These are phyloP conservation scores for Magnaporthales sp. DNA, from an alignment of 2,329 filamentous ascomycete species.

Conservation along the genomic window DNA sequence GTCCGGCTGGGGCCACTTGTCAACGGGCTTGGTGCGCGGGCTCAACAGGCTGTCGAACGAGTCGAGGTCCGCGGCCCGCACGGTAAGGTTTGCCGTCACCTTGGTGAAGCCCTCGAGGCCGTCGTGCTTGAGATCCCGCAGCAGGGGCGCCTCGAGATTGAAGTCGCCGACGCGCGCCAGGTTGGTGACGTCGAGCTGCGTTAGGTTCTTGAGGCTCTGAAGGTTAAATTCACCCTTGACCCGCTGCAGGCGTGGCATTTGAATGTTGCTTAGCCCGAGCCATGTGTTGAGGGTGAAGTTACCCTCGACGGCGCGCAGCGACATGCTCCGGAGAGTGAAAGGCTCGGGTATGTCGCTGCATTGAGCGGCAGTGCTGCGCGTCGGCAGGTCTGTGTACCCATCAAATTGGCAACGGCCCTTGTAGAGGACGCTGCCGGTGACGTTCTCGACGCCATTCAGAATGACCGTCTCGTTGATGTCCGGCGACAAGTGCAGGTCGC, in stretches of 20 bases:
- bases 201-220: background rate
- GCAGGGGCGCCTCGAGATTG: background rate
- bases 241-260: background rate
- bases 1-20: background rate
- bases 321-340: background rate
- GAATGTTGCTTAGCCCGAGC: background rate
- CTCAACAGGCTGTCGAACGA: conserved; percentile 1
- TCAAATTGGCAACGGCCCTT: background rate
- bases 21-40: background rate
- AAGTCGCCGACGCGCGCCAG: background rate
- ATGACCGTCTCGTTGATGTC: background rate
- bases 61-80: background rate
- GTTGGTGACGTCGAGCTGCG: background rate
- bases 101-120: conserved; percentile 1
- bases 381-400: background rate
- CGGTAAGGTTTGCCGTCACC: background rate
- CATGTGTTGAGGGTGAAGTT: background rate
- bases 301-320: background rate
- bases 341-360: background rate
- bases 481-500: background rate
- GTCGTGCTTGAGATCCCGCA: background rate
- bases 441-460: background rate
- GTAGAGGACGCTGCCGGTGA: background rate
- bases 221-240: background rate
- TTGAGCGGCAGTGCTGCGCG: background rate